Percentiles rank a stretch among this genome's conserved stretches.
These are phyloP conservation scores for Penicillium simplicissimum DNA, from an alignment of 495 filamentous ascomycete species.

Conservation along the genomic window DNA sequence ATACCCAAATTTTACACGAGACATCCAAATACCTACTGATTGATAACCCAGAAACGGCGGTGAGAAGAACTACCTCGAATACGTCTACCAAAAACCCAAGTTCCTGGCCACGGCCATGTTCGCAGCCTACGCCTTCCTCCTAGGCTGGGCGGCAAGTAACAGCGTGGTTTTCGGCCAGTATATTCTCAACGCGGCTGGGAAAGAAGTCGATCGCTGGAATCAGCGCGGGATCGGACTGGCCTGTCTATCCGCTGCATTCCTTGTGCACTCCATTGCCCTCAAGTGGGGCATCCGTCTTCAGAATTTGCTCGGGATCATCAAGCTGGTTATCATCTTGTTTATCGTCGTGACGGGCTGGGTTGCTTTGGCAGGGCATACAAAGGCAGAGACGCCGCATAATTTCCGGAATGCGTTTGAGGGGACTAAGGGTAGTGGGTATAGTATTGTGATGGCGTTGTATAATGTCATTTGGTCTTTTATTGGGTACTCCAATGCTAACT, in stretches of 20 bases:
- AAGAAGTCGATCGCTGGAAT: constrained; percentile 64
- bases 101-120: constrained; percentile 67
- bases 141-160: constrained; percentile 61
- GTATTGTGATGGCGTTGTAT: constrained; percentile 62
- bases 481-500: constrained; percentile 65
- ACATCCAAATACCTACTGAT: neutral
- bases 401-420: constrained; percentile 66
- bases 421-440: constrained; percentile 57
- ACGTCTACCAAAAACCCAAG: constrained; percentile 61
- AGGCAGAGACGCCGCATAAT: constrained; percentile 55
- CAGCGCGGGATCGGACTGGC: constrained; percentile 67
- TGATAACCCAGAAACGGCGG: constrained; percentile 55
- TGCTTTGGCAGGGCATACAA: constrained; percentile 52
- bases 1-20: neutral
- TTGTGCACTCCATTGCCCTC: constrained; percentile 59
- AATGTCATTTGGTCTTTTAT: constrained; percentile 70
- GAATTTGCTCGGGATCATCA: constrained; percentile 66
- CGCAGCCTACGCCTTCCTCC: constrained; percentile 57
- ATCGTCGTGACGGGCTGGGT: constrained; percentile 67
- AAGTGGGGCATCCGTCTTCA: constrained; percentile 70
- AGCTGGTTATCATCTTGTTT: constrained; percentile 65
- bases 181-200: constrained; percentile 62
- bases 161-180: constrained; percentile 71
- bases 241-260: constrained; percentile 63
- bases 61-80: constrained; percentile 72